Percentiles rank a stretch among this genome's conserved stretches.
These are phyloP conservation scores for Geotrichum citri-aurantii DNA, from an alignment of 1,139 yeast genomes.

Conservation along the genomic window DNA sequence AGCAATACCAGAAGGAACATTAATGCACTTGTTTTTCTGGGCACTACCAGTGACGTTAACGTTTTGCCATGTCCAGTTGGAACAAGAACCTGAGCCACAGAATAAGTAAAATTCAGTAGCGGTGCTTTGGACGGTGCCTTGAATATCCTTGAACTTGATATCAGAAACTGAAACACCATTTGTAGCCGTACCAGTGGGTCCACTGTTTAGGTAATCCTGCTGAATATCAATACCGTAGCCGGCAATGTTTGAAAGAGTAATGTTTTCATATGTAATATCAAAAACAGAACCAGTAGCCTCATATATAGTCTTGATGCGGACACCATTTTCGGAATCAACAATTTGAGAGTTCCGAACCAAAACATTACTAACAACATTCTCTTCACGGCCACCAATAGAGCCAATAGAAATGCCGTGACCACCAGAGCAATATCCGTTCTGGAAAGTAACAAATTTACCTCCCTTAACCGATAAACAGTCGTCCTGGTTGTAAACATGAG, in stretches of 20 bases:
- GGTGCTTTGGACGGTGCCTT: slow-evolving; percentile 1
- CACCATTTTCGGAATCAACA: slow-evolving; percentile 8
- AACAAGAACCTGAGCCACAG: slow-evolving; percentile 7
- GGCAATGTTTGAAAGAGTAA: slow-evolving; percentile 7
- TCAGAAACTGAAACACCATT: background rate
- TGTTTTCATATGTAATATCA: slow-evolving; percentile 1
- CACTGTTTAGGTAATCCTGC: slow-evolving; percentile 7
- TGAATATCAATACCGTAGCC: slow-evolving; percentile 5
- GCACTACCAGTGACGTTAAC: slow-evolving; percentile 5
- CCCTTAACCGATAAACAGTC: slow-evolving; percentile 7
- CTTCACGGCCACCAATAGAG: slow-evolving; percentile 11
- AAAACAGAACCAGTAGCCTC: slow-evolving; percentile 5
- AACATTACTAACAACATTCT: slow-evolving; percentile 7
- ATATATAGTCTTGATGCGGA: slow-evolving; percentile 4
- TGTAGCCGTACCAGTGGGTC: slow-evolving; percentile 9
- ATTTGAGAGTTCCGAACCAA: background rate
- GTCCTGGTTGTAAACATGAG: slow-evolving; percentile 8
- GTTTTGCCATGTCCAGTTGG: slow-evolving; percentile 1
- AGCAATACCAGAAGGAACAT: slow-evolving; percentile 4
- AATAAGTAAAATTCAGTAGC: slow-evolving; percentile 3
- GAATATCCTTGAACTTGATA: background rate
- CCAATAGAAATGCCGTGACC: slow-evolving; percentile 13
- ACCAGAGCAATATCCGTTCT: slow-evolving; percentile 9
- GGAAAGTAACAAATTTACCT: background rate
- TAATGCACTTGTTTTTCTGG: background rate